Conservation (phyloP, 805 yeast species). For the Wickerhamiella bombiphila region DNA sequence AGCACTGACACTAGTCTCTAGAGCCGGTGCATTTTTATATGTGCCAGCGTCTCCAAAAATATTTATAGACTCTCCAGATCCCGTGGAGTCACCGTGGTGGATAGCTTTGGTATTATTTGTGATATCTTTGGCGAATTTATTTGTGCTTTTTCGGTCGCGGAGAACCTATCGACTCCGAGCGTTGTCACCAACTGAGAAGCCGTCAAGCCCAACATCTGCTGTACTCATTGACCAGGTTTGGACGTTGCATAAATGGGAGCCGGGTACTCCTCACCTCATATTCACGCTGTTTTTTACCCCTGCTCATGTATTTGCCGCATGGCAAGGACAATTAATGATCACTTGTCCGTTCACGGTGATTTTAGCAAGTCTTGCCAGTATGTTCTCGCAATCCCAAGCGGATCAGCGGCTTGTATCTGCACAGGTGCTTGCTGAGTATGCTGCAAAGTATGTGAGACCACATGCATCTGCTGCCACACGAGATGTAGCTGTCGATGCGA, state of each 20-base stretch:
- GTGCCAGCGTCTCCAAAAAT: not conserved
- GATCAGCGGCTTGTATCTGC: not conserved
- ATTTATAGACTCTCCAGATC: not conserved
- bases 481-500: conserved; percentile 1
- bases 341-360: not conserved
- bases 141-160: not conserved
- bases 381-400: not conserved
- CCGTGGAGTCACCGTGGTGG: not conserved
- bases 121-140: not conserved
- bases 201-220: not conserved
- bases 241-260: not conserved
- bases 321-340: not conserved
- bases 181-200: not conserved
- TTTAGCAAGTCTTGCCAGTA: not conserved
- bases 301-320: not conserved
- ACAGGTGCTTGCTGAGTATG: not conserved
- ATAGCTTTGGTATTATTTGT: not conserved
- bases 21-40: not conserved
- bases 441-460: not conserved
- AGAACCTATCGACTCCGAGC: not conserved
- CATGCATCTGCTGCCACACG: not conserved
- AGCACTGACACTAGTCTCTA: not conserved
- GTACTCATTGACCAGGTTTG: not conserved
- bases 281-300: not conserved
- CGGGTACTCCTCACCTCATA: not conserved